These are phyloP conservation scores for Saccharomyces hybrid DNA, from an alignment of 1,139 yeast species.

Conservation along the genomic window DNA sequence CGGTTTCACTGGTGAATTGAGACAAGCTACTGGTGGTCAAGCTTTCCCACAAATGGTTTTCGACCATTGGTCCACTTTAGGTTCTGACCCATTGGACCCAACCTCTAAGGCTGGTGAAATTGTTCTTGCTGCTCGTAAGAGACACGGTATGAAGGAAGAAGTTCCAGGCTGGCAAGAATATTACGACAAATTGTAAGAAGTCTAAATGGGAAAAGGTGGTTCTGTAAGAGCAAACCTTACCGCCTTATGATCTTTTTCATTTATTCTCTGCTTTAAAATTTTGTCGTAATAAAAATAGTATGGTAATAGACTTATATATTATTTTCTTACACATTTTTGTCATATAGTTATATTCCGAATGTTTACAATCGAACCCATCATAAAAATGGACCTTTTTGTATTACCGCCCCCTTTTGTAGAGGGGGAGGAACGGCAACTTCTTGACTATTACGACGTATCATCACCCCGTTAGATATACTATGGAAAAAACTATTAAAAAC, in stretches of 20 bases:
- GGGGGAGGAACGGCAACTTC: neutral
- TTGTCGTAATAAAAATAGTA: neutral
- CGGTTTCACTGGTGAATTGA: conserved; percentile 99
- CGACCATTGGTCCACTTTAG: conserved; percentile 93
- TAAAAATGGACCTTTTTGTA: neutral
- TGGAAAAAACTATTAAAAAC: neutral
- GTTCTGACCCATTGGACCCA: conserved; percentile 91
- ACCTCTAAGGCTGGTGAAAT: conserved; percentile 91
- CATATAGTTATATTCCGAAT: conserved; percentile 1
- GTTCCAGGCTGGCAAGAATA: conserved; percentile 99
- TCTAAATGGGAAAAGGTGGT: neutral
- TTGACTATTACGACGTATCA: neutral
- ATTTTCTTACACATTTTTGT: neutral
- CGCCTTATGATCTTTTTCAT: neutral
- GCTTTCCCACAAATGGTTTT: conserved; percentile 99
- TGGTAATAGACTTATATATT: neutral
- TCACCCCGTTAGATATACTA: neutral
- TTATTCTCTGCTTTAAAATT: neutral
- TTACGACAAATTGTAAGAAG: conserved; percentile 90
- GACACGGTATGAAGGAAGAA: conserved; percentile 94
- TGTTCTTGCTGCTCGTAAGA: conserved; percentile 85
- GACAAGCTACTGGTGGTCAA: conserved; percentile 99
- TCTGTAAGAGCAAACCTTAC: neutral
- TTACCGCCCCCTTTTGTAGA: neutral
- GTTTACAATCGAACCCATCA: neutral